Evolutionary conservation across 1,139 yeast genomes (phyloP).

Genomic region (Lodderomyces orthopsilosis): DNA sequence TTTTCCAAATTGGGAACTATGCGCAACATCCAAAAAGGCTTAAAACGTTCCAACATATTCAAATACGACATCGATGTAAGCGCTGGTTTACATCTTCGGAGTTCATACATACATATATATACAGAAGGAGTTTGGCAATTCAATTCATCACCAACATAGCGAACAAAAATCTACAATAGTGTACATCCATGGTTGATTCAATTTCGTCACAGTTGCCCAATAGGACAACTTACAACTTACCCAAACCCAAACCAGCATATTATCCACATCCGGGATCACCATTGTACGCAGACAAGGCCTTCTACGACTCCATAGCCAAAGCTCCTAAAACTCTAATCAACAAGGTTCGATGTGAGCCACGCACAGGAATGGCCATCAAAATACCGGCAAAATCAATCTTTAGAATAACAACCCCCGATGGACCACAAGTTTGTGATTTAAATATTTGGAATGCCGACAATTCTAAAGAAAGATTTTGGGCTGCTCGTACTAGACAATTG

Average conservation of each 20-base stretch:
- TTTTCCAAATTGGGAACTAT: background rate
- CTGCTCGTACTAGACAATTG: constrained; percentile 63
- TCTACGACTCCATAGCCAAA: constrained; percentile 45
- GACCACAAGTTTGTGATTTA: constrained; percentile 69
- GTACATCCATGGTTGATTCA: constrained; percentile 6
- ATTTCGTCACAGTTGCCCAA: constrained; percentile 38
- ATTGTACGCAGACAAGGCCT: constrained; percentile 45
- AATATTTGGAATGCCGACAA: constrained; percentile 62
- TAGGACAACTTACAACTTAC: constrained; percentile 40
- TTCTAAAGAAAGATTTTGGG: constrained; percentile 68
- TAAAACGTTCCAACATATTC: too few relatives aligned
- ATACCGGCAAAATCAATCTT: constrained; percentile 59
- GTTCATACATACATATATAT: background rate
- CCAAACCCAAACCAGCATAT: constrained; percentile 55
- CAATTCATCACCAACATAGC: too few relatives aligned
- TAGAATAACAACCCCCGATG: constrained; percentile 61
- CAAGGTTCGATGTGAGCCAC: constrained; percentile 43
- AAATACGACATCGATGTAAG: background rate
- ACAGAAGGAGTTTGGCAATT: too few relatives aligned
- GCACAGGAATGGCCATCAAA: constrained; percentile 60
- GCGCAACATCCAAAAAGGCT: background rate
- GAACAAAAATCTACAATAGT: background rate
- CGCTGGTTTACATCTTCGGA: background rate
- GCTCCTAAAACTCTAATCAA: constrained; percentile 39
- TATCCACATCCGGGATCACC: constrained; percentile 56